Evolutionary conservation across 2,329 filamentous ascomycete genomes (phyloP).

Genomic region (Monascus ruber): DNA sequence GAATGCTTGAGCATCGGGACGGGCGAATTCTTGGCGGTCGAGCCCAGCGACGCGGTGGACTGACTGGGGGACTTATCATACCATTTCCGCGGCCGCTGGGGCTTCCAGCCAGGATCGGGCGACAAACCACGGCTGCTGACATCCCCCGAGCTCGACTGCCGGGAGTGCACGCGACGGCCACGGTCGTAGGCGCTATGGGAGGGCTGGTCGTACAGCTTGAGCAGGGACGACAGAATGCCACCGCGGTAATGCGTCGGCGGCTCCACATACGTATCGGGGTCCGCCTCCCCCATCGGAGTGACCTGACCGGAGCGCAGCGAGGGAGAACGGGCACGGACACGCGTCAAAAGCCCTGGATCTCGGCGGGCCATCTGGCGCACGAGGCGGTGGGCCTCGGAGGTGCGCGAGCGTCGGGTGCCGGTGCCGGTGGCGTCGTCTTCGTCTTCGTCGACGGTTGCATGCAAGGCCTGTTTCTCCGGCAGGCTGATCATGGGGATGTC

Average conservation of each 20-base stretch:
- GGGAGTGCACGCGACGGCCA: constrained; percentile 17
- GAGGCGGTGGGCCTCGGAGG: constrained; percentile 21
- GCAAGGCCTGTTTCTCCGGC: constrained; percentile 20
- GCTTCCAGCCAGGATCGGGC: constrained; percentile 20
- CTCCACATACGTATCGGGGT: constrained; percentile 53
- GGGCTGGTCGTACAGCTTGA: constrained; percentile 56
- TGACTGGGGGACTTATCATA: constrained; percentile 28
- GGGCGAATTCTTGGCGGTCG: constrained; percentile 18
- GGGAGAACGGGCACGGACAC: constrained; percentile 20
- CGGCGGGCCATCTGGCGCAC: constrained; percentile 27
- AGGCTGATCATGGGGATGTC: constrained; percentile 24
- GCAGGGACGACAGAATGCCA: constrained; percentile 59
- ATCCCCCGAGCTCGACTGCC: constrained; percentile 21
- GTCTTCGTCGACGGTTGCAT: constrained; percentile 17
- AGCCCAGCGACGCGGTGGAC: constrained; percentile 23
- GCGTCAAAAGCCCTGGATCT: constrained; percentile 21
- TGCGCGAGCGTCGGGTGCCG: constrained; percentile 15
- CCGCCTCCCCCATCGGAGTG: constrained; percentile 26
- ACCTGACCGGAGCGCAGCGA: constrained; percentile 22
- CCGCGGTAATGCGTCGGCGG: constrained; percentile 58
- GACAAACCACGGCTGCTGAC: constrained; percentile 19
- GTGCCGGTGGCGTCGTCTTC: constrained; percentile 10
- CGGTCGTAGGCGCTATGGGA: constrained; percentile 12
- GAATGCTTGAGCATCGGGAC: constrained; percentile 24
- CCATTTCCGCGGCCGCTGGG: constrained; percentile 25